Conservation (phyloP, 768 basidiomycete species). For the Tulasnella sp. region DNA sequence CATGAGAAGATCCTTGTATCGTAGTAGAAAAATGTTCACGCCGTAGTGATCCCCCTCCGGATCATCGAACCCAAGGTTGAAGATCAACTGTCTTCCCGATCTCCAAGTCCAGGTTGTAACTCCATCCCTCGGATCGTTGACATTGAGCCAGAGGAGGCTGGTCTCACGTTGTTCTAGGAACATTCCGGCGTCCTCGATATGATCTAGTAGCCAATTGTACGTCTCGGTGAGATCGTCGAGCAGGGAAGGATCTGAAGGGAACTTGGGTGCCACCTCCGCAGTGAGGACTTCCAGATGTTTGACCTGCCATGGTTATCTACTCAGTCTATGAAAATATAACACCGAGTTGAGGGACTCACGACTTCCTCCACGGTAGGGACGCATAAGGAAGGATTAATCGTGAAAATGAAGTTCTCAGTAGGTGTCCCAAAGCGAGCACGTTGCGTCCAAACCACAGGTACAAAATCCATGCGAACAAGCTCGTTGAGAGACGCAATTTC, state of each 20-base stretch:
- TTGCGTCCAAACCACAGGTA: slow-evolving; percentile 3
- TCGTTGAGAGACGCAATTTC: not conserved
- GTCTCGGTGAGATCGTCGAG: no score
- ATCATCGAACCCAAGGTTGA: not conserved
- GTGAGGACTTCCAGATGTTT: no score
- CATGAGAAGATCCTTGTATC: not conserved
- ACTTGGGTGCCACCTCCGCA: no score
- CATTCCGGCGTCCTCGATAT: no score
- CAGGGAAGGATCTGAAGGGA: no score
- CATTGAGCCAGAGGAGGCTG: not conserved
- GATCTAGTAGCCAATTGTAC: no score
- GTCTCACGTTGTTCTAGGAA: not conserved
- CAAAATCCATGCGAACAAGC: not conserved
- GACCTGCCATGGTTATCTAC: no score
- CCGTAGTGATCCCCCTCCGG: not conserved
- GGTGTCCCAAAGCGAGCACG: not conserved
- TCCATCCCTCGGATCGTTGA: not conserved
- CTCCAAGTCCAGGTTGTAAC: slow-evolving; percentile 5
- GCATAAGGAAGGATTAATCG: not conserved
- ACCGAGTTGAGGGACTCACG: not conserved
- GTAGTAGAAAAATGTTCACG: not conserved
- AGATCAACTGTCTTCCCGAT: not conserved
- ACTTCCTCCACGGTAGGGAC: not conserved
- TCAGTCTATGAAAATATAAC: no score
- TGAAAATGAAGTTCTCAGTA: not conserved